Base-by-base conservation (phyloP, 1,284 basidiomycete species). In the Marasmius tenuissimus region DNA sequence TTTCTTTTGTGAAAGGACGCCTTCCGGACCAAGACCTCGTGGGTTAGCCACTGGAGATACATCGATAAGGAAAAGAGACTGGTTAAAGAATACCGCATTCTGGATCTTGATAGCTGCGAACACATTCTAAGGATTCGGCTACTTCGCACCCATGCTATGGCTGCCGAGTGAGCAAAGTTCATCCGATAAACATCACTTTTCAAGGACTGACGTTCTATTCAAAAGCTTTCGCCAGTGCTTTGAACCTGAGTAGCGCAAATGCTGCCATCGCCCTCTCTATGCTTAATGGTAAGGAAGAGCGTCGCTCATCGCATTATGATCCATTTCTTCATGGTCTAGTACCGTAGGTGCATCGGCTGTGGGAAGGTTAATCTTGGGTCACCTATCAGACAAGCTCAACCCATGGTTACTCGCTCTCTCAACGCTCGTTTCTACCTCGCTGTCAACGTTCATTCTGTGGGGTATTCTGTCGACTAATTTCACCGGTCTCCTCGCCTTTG, bases 391-490 rank as follows among this genome's bases (percentile, higher is more conserved):
- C 66, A 70, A 65, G 37, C 49, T 75, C 47, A 72, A 74, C 56
- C 73, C 77, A 1, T 78, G 75, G 71, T 49, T 71, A 1, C 66
- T 79, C 34, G 76, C 74, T 0, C 55, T 75, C 8, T 50, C 57
- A 7, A 74, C 69, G 2, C 69, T 77, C 33, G n/a, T 69, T 1
- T 63, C 63, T 0, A 71, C 73, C 4, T 75, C 74, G 1, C 49
- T 75, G 7, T 66, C 70, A 14, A 76, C 73, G 0, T 76, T 79
- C 62, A 57, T 80, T 14, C 65, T 79, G 0, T 80, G 78, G 78
- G 78, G 78, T 10, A 65, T 79, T 0, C 57, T 75, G 0, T 73
- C 76, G 1, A 69, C 71, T 39, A 68, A 69, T 2, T 69, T 78
- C 14, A 70, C 69, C 1, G 76, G 75, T 0, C 62, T 78, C 1